Conservation (phyloP, 805 yeast species). For the Metschnikowia continentalis region DNA sequence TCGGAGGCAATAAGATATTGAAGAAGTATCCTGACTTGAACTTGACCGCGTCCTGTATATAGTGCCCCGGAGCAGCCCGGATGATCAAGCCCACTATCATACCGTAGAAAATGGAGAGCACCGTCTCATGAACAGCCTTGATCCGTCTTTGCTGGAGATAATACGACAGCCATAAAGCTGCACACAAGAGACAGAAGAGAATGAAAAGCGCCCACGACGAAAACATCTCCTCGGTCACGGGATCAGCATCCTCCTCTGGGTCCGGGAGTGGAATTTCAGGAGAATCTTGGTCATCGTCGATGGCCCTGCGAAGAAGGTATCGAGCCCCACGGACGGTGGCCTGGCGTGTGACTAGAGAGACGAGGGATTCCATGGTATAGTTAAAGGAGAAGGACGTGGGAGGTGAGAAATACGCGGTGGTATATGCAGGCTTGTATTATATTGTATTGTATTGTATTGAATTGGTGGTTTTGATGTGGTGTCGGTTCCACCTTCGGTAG, state of each 20-base stretch:
- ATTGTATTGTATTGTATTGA: too few species aligned
- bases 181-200: slow-evolving; percentile 68
- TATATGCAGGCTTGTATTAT: neutral
- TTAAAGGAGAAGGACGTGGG: neutral
- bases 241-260: slow-evolving; percentile 62
- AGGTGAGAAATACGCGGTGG: neutral
- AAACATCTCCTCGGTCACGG: slow-evolving; percentile 90
- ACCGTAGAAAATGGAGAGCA: slow-evolving; percentile 91
- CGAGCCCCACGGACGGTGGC: slow-evolving; percentile 7
- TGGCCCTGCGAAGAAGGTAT: slow-evolving; percentile 30
- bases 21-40: slow-evolving; percentile 93
- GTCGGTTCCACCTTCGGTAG: too few species aligned
- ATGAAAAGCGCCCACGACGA: slow-evolving; percentile 97
- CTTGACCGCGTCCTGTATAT: slow-evolving; percentile 93
- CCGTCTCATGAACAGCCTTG: slow-evolving; percentile 97
- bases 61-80: slow-evolving; percentile 90
- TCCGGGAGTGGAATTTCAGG: slow-evolving; percentile 46
- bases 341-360: slow-evolving; percentile 7
- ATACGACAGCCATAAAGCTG: slow-evolving; percentile 94
- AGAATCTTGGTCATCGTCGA: slow-evolving; percentile 26
- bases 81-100: slow-evolving; percentile 92
- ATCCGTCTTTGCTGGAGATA: slow-evolving; percentile 86
- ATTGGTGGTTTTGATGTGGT: too few species aligned
- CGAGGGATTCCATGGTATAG: slow-evolving; percentile 9
- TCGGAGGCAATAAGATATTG: slow-evolving; percentile 91